Base-by-base conservation (phyloP, 495 filamentous ascomycete genomes). In the Xylaria curta region DNA sequence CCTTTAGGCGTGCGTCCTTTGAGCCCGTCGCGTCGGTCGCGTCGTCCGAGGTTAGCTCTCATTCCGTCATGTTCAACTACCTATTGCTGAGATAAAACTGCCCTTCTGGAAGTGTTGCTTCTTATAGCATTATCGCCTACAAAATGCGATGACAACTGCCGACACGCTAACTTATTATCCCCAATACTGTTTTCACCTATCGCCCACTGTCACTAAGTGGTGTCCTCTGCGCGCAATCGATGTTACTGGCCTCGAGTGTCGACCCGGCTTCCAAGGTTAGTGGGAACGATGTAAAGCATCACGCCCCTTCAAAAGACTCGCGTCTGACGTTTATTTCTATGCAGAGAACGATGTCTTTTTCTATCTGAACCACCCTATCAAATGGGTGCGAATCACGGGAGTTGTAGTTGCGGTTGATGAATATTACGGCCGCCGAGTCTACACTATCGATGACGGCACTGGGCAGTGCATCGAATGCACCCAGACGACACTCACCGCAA, bases 371-470 rank as follows among this genome's bases (percentile, higher is more conserved):
- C 94, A 98, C 80, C 96, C 97, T 0, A 91, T 98, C 71, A 91
- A 90, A 85, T 97, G 90, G 88, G 89, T 96, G 51, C 89, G 90
- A 72, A 75, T 98, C 21, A 86, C 91, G 28, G 96, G 95, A 15
- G 79, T 91, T 19, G 87, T 99, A 24, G 91, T 97, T 60, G 91
- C 92, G 15, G 84, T 94, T 66, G 90, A 93, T 70, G 89, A 93
- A 24, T 87, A 84, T 67, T 78, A 84, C 13, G 84, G 81, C 6
- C 87, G 86, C 70, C 88, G 86, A 24, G 80, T 93, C 68, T 87
- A 94, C 54, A 92, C 88, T 0, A 75, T 98, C 33, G 96, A 98
- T 73, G 96, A 99, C 81, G 91, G 93, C 79, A 95, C 91, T 76
- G 97, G 95, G 12, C 81, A 85, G 5, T 92, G 87, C 2, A 87